Percentiles rank a stretch among this genome's conserved stretches.
Evolutionary conservation across 768 basidiomycete species (phyloP).

Genomic region (Rhodotorula babjevae): DNA sequence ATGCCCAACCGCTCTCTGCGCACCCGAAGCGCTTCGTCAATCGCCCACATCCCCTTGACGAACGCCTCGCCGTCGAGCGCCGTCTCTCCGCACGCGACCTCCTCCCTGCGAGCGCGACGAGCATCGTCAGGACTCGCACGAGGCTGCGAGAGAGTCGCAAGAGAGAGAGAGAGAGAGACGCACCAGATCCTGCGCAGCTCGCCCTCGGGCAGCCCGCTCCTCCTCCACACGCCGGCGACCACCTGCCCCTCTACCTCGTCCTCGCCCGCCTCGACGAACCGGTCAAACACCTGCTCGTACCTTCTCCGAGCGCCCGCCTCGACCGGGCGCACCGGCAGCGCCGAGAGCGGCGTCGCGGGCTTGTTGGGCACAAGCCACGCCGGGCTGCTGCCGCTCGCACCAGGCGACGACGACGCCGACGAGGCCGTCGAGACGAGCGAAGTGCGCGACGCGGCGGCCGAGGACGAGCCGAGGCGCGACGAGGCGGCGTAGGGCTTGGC

Average conservation of each 20-base stretch:
- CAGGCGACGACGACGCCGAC: neutral
- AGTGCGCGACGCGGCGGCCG: neutral
- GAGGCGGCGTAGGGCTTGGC: neutral
- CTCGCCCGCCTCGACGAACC: neutral
- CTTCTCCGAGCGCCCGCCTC: neutral
- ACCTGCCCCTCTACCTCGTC: neutral
- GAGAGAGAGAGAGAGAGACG: neutral
- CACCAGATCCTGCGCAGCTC: neutral
- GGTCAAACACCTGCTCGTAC: neutral
- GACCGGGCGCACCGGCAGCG: too few species aligned
- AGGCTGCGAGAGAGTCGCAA: too few species aligned
- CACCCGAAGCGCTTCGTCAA: conserved; percentile 24
- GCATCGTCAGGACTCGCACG: neutral
- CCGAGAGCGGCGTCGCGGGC: too few species aligned
- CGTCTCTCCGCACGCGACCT: neutral
- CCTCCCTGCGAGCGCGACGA: neutral
- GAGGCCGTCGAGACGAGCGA: neutral
- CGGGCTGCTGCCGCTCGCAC: too few species aligned
- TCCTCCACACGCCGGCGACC: neutral
- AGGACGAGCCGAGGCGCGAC: neutral
- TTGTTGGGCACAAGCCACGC: too few species aligned
- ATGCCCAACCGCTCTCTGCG: neutral
- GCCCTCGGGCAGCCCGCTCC: neutral
- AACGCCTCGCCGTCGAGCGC: neutral
- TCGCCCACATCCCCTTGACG: conserved; percentile 10